phyloP scores from a whole-genome alignment of 495 filamentous ascomycete genomes.

The Penicillium verhagenii region DNA sequence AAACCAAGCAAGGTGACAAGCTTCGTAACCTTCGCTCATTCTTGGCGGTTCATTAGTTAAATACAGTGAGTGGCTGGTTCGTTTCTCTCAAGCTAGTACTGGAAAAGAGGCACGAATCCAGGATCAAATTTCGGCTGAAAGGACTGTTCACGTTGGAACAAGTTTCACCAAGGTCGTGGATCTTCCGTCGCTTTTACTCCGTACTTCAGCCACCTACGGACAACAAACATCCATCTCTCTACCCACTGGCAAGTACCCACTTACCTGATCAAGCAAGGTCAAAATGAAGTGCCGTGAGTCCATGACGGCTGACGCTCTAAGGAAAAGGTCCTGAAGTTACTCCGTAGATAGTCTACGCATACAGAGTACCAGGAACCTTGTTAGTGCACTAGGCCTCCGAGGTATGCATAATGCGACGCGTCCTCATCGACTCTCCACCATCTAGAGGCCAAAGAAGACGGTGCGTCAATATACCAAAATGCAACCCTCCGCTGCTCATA shows the following conservation, averaged over 20 bases:
- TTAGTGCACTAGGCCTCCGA: no score
- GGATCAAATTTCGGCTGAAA: neutral
- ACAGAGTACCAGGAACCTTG: no score
- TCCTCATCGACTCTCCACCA: no score
- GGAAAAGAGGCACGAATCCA: neutral
- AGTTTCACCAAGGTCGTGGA: neutral
- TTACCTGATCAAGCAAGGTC: neutral
- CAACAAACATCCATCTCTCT: no score
- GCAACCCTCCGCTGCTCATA: no score
- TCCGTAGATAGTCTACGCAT: no score
- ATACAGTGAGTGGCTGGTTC: neutral
- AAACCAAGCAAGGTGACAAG: neutral
- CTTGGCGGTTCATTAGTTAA: no score
- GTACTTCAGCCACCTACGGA: neutral
- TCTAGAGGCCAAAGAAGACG: no score
- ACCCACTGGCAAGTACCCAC: neutral
- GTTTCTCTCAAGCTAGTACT: neutral
- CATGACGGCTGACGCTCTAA: no score
- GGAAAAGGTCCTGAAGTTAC: no score
- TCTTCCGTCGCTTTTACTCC: no score
- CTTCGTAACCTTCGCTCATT: neutral
- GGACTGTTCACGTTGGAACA: neutral
- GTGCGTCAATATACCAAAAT: neutral
- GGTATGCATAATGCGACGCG: no score
- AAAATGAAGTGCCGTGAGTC: neutral